phyloP scores from a whole-genome alignment of 1,139 yeast species.

The Dujonia santamariae region DNA sequence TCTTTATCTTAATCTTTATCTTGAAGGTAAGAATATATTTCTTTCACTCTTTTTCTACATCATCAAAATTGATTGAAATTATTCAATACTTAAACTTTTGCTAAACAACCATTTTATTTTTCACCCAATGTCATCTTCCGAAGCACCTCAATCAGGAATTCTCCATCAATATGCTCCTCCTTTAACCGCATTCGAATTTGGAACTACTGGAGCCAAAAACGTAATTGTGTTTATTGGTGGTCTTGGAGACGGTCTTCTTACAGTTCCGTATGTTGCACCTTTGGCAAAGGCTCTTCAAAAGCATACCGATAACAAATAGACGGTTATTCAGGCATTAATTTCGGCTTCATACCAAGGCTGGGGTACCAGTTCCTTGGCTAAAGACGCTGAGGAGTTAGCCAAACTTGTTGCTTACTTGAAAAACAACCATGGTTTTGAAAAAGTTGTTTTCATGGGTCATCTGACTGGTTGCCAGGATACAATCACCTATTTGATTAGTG shows the following conservation, averaged over 20 bases:
- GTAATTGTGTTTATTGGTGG: conserved; percentile 74
- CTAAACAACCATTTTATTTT: too few species aligned
- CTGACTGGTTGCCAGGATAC: conserved; percentile 85
- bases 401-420: conserved; percentile 52
- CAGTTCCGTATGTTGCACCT: conserved; percentile 64
- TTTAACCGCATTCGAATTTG: conserved; percentile 51
- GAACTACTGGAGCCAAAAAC: conserved; percentile 22
- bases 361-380: conserved; percentile 65
- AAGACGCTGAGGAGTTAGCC: conserved; percentile 61
- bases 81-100: too few species aligned
- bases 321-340: conserved; percentile 59
- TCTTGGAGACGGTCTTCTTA: conserved; percentile 67
- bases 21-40: too few species aligned
- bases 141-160: conserved; percentile 18
- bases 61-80: too few species aligned
- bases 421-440: conserved; percentile 36
- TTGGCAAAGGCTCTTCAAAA: conserved; percentile 33
- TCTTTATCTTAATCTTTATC: too few species aligned
- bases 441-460: conserved; percentile 71
- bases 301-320: conserved; percentile 43
- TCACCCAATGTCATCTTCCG: too few species aligned
- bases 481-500: conserved; percentile 50
- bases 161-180: conserved; percentile 35
- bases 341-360: conserved; percentile 69
- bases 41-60: too few species aligned